phyloP scores from a whole-genome alignment of 1,284 basidiomycete genomes.

The Malassezia globosa region DNA sequence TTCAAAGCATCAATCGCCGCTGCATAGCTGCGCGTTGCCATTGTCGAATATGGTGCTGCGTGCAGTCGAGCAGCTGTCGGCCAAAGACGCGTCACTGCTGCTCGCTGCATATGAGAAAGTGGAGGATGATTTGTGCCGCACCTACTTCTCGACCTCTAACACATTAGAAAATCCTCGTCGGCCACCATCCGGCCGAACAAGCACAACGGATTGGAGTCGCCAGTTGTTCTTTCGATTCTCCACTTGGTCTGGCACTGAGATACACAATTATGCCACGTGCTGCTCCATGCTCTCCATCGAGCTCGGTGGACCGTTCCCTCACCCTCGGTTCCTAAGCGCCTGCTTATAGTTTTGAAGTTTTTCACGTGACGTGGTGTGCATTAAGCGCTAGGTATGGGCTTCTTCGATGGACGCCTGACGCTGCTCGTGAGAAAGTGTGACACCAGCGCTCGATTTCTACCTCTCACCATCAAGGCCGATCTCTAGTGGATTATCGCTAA shows the following conservation, averaged over 20 bases:
- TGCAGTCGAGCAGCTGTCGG: background rate
- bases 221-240: too few relatives aligned
- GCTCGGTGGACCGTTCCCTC: too few relatives aligned
- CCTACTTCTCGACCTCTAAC: too few relatives aligned
- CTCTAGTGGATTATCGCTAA: conserved; percentile 13
- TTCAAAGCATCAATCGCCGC: conserved; percentile 82
- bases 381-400: background rate
- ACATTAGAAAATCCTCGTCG: background rate
- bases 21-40: conserved; percentile 37
- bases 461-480: conserved; percentile 19
- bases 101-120: conserved; percentile 8
- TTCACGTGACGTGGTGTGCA: conserved; percentile 10
- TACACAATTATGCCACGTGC: too few relatives aligned
- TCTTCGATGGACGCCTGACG: conserved; percentile 15
- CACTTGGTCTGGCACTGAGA: too few relatives aligned
- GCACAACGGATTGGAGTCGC: too few relatives aligned
- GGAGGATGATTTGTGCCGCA: too few relatives aligned
- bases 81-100: conserved; percentile 6
- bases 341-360: conserved; percentile 16
- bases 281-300: too few relatives aligned
- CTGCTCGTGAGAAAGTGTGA: conserved; percentile 11
- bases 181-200: conserved; percentile 3
- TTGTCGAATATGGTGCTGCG: background rate
- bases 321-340: too few relatives aligned
- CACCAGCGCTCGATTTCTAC: conserved; percentile 13